A percentile compares a stretch with the other conserved stretches of the same genome.
These are phyloP conservation scores for Cercophora scortea DNA, from an alignment of 495 filamentous ascomycete genomes.

Conservation along the genomic window DNA sequence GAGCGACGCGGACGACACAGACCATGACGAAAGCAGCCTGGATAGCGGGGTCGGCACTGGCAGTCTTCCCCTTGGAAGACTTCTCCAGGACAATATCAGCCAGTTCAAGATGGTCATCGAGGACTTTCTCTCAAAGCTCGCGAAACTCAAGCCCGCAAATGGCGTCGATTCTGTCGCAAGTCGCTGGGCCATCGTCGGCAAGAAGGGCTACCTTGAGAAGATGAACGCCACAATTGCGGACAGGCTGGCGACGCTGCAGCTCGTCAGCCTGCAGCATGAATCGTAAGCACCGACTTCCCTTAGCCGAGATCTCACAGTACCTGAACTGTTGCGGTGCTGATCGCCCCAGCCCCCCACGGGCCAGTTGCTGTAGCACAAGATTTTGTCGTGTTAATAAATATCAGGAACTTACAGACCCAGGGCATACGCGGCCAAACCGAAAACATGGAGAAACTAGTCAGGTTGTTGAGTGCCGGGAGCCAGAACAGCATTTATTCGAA, in stretches of 20 bases:
- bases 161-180: background rate
- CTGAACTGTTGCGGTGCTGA: no score
- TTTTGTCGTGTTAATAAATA: no score
- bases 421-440: no score
- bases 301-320: no score
- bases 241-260: conserved; percentile 1
- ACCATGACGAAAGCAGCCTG: background rate
- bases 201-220: background rate
- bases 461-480: no score
- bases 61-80: background rate
- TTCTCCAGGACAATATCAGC: conserved; percentile 1
- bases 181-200: background rate
- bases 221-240: conserved; percentile 5
- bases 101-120: conserved; percentile 3
- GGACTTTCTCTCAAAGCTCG: background rate
- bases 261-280: background rate
- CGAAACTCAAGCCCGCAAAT: background rate
- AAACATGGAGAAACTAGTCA: no score
- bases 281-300: background rate
- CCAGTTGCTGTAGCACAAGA: no score
- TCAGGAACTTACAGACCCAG: no score
- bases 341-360: no score
- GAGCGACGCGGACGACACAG: background rate
- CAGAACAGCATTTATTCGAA: no score
- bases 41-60: no score